Evolutionary conservation across 2,329 filamentous ascomycete species (phyloP).

Genomic region (Parascedosporium putredinis): DNA sequence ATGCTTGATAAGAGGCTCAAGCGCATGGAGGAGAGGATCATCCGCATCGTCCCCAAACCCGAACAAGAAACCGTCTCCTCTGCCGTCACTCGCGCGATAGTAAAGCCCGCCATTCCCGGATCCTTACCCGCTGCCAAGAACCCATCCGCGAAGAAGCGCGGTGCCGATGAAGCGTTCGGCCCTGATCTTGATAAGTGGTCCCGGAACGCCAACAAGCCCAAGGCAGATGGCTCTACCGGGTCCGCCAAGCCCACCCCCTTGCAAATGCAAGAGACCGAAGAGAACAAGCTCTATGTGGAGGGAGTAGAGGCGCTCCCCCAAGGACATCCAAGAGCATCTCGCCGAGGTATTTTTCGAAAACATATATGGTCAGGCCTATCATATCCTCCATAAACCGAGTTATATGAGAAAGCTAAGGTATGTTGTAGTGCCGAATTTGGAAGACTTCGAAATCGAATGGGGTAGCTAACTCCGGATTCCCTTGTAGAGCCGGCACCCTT

Average conservation of each 20-base stretch:
- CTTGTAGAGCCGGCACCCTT: slow-evolving; percentile 56
- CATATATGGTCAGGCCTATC: slow-evolving; percentile 90
- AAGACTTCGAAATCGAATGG: background rate
- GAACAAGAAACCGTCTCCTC: slow-evolving; percentile 57
- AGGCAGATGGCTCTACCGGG: slow-evolving; percentile 32
- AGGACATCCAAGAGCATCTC: slow-evolving; percentile 85
- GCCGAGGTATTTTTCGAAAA: slow-evolving; percentile 93
- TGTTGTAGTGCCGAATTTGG: slow-evolving; percentile 18
- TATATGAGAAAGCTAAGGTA: slow-evolving; percentile 81
- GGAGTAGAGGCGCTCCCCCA: slow-evolving; percentile 72
- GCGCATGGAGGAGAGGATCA: slow-evolving; percentile 94
- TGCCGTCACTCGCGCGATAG: slow-evolving; percentile 65
- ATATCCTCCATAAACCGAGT: slow-evolving; percentile 89
- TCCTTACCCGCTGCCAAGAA: slow-evolving; percentile 39
- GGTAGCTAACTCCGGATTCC: background rate
- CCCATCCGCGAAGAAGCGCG: slow-evolving; percentile 67
- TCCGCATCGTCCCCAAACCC: slow-evolving; percentile 85
- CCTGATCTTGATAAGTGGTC: slow-evolving; percentile 75
- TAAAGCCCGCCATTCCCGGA: slow-evolving; percentile 66
- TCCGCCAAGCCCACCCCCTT: slow-evolving; percentile 41
- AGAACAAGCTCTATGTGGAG: slow-evolving; percentile 68
- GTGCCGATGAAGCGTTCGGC: slow-evolving; percentile 78
- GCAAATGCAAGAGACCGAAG: slow-evolving; percentile 56
- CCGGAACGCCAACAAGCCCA: slow-evolving; percentile 43
- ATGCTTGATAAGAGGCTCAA: slow-evolving; percentile 95